Percentiles rank a stretch among this genome's conserved stretches.
These are phyloP conservation scores for Leccinum subgranulosum DNA, from an alignment of 768 basidiomycete species.

Conservation along the genomic window DNA sequence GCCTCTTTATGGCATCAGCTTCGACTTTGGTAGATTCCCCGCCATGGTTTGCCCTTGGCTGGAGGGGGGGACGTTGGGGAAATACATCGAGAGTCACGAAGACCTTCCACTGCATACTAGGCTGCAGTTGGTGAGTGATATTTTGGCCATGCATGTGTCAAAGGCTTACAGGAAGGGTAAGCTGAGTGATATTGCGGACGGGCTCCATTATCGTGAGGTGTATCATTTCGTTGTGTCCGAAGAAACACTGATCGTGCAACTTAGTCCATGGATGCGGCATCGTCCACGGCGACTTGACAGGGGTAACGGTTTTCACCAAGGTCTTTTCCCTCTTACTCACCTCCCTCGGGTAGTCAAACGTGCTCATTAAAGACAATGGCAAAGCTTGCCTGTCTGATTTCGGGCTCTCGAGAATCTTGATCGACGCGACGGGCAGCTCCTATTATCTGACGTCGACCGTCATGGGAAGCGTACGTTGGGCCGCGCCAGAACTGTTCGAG, in stretches of 20 bases:
- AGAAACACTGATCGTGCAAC: background rate
- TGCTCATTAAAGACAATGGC: constrained; percentile 32
- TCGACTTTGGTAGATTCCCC: constrained; percentile 29
- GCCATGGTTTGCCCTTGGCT: constrained; percentile 37
- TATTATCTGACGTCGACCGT: constrained; percentile 31
- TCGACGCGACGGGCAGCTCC: constrained; percentile 19
- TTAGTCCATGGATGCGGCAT: constrained; percentile 26
- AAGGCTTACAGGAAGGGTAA: background rate
- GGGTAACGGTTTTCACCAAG: constrained; percentile 23
- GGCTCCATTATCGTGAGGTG: constrained; percentile 22
- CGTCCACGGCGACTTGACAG: constrained; percentile 46
- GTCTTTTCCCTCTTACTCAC: background rate
- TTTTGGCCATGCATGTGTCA: background rate
- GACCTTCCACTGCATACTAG: constrained; percentile 1
- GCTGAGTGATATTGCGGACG: constrained; percentile 19
- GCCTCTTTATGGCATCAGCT: constrained; percentile 27
- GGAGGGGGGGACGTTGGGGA: constrained; percentile 27
- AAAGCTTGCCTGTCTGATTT: constrained; percentile 36
- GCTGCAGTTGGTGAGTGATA: constrained; percentile 16
- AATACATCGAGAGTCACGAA: constrained; percentile 18
- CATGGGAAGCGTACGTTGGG: constrained; percentile 47
- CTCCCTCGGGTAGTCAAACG: constrained; percentile 27
- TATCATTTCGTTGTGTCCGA: background rate
- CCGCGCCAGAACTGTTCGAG: constrained; percentile 40
- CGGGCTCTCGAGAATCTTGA: constrained; percentile 32